Evolutionary conservation across 768 basidiomycete genomes (phyloP).

Genomic region (Pisolithus marmoratus): DNA sequence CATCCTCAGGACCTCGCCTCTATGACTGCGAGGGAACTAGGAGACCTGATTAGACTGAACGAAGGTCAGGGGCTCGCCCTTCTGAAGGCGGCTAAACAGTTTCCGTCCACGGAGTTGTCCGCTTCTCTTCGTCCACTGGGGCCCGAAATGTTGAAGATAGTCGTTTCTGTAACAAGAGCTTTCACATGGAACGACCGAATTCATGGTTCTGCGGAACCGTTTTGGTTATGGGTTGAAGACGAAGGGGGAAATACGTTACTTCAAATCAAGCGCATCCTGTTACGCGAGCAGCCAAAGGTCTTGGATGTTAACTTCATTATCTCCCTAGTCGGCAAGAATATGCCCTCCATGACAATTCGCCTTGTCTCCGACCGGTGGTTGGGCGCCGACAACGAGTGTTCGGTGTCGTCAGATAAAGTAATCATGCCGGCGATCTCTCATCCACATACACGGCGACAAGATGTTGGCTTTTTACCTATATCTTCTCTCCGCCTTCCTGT

Average conservation of each 20-base stretch:
- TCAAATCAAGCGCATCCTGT: slow-evolving; percentile 66
- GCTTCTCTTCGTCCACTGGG: slow-evolving; percentile 78
- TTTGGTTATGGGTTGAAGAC: slow-evolving; percentile 97
- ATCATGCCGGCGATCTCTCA: slow-evolving; percentile 65
- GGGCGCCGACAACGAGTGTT: slow-evolving; percentile 75
- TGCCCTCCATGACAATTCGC: slow-evolving; percentile 63
- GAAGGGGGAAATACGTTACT: slow-evolving; percentile 74
- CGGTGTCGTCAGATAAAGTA: slow-evolving; percentile 58
- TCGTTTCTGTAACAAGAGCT: slow-evolving; percentile 51
- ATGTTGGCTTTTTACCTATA: slow-evolving; percentile 69
- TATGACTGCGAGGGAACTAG: slow-evolving; percentile 64
- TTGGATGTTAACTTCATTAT: slow-evolving; percentile 77
- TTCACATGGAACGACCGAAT: slow-evolving; percentile 79
- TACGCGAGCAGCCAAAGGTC: slow-evolving; percentile 57
- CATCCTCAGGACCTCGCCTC: slow-evolving; percentile 65
- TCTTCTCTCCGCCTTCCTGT: slow-evolving; percentile 41
- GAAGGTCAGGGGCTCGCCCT: slow-evolving; percentile 78
- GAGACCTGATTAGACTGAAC: slow-evolving; percentile 80
- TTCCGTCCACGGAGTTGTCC: slow-evolving; percentile 66
- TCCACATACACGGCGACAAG: slow-evolving; percentile 56
- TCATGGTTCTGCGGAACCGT: slow-evolving; percentile 77
- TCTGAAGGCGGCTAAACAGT: slow-evolving; percentile 72
- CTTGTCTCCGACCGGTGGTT: slow-evolving; percentile 91
- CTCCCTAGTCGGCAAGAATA: slow-evolving; percentile 53
- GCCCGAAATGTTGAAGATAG: slow-evolving; percentile 76